Conservation (phyloP, 1,284 basidiomycete species). For the Agaricales sp. region DNA sequence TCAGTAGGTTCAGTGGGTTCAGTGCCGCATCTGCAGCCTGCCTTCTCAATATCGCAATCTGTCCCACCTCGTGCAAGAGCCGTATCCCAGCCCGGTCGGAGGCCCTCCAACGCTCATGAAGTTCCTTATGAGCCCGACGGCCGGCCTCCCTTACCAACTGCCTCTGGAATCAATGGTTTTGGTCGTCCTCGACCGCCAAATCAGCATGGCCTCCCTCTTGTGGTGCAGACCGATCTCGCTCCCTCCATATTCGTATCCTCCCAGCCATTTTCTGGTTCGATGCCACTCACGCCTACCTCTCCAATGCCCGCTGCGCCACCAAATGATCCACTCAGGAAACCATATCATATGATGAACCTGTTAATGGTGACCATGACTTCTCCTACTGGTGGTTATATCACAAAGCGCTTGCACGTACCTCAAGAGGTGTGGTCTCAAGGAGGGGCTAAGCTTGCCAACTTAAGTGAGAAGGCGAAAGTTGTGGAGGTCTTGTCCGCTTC, state of each 20-base stretch:
- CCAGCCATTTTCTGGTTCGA: conserved; percentile 36
- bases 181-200: conserved; percentile 38
- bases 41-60: neutral
- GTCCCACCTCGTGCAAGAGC: neutral
- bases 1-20: neutral
- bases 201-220: neutral
- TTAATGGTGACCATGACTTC: conserved; percentile 74
- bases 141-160: conserved; percentile 1
- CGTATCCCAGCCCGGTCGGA: neutral
- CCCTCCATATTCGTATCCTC: neutral
- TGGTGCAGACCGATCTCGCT: neutral
- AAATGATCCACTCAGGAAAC: conserved; percentile 66
- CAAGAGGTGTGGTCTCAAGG: conserved; percentile 86
- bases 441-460: conserved; percentile 71
- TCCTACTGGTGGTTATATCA: conserved; percentile 82
- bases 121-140: neutral
- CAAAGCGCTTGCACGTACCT: conserved; percentile 79
- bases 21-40: neutral
- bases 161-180: conserved; percentile 15
- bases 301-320: conserved; percentile 65
- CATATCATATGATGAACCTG: conserved; percentile 84
- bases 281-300: conserved; percentile 66
- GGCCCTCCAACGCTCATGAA: neutral
- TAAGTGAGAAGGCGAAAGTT: conserved; percentile 80
- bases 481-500: conserved; percentile 70